Base-by-base conservation (phyloP, 768 basidiomycete species). In the Trametes cinnabarina region DNA sequence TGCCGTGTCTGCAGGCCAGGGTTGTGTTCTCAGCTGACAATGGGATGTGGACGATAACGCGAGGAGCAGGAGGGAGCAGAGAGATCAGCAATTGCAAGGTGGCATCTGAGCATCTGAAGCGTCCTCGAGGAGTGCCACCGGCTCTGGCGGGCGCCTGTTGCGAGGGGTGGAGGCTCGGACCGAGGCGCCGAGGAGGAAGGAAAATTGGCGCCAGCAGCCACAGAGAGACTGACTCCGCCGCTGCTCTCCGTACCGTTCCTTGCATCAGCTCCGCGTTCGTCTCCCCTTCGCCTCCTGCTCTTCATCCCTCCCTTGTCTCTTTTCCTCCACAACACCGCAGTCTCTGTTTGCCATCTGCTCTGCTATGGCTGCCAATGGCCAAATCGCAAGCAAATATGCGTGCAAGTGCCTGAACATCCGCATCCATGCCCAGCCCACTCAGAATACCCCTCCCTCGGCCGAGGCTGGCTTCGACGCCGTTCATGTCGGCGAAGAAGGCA, bases 391-490 rank as follows among this genome's bases (percentile, higher is more conserved):
- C 34, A 42, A 50, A 22, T 83, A 79, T 72, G 77, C 88, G 53
- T 91, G 89, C 71, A 79, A 74, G 68, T 91, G 89, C 65, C 81
- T 91, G 57, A 91, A 91, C 66, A 77, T 91, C 44, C 82, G 80
- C 61, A 79, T 90, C 59, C 73, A 70, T 42, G 68, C 77, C 9
- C 70, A 70, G 25, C 73, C 72, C n/a, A 51, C 63, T 30, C 46
- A 66, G 12, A 46, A 41, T 35, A 37, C 48, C 28, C 56, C 68
- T 39, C 51, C 61, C 12, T 43, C 58, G n/a, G 57, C 52, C 41
- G 70, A 76, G 61, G 51, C 68, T 66, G 75, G 79, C 43, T 88
- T 82, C 70, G 68, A 68, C 19, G 77, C 77, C 55, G 75, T 87
- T 35, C 83, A 82, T 68, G 85, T 88, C 47, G 85, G 80, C 17